Base-by-base conservation (phyloP, 1,284 basidiomycete species). In the Microbotryum saponariae region DNA sequence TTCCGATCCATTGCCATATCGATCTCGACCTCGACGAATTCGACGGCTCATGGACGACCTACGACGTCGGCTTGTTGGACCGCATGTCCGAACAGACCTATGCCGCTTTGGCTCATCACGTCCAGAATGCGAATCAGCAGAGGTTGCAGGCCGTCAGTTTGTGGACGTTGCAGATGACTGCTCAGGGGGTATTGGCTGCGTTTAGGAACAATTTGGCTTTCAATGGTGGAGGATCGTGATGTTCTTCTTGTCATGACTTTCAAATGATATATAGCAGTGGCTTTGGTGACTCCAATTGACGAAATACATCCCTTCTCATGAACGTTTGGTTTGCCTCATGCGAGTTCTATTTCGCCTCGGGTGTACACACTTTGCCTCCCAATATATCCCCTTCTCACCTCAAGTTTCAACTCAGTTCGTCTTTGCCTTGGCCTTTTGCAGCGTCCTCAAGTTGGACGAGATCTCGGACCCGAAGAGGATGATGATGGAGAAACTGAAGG, bases 41-140 rank as follows among this genome's bases (percentile, higher is more conserved):
- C 72, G 87, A 92, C 74, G 90, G 90, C 6, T 82, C 88, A 44
- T 93, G 89, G 89, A 93, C 88, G 42, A 68, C 70, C 1, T 73
- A 70, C 62, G 72, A 73, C 61, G 70, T 73, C 72, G 89, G 88
- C 23, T 78, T 92, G 56, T 85, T 89, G 79, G 88, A 91, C 68
- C 85, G 84, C 63, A 86, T 91, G 58, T 84, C 87, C 2, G 77
- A 84, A 70, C 87, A 90, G 78, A 85, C 85, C 29, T 92, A 94
- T 74, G 87, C 89, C 58, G 92, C 92, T 9, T 82, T 97, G 63
- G 91, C 91, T 3, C 85, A 91, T 74, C 92, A 97, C 75, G 92
- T 79, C 72, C 87, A 91, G 71, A 84, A 83, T 18, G 87, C 89
- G 69, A 88, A 93, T 80, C 88, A 90, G 72, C 83, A 87, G 61